Base-by-base conservation (phyloP, 2,329 filamentous ascomycete species). In the Ophidiomyces ophidiicola region DNA sequence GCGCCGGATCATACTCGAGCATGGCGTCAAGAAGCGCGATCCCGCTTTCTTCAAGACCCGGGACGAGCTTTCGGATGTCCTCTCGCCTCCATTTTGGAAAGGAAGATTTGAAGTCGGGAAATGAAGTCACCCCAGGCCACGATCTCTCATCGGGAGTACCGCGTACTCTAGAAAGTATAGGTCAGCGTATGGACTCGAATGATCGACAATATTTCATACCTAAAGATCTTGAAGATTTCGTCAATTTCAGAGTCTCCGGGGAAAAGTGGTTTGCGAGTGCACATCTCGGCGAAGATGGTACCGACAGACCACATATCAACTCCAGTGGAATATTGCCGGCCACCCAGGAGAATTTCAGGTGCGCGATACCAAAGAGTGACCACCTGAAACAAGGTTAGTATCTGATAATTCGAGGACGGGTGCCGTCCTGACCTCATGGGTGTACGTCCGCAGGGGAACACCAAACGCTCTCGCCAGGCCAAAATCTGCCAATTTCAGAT, bases 401-500 rank as follows among this genome's bases (percentile, higher is more conserved):
- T 25, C 5, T 20, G n/a, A 7, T 4, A 17, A 21, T 30, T 14
- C 6, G 28, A 31, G 23, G n/a, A 14, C 5, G 8, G 10, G 20
- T 5, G 12, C 31, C 20, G 23, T 18, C 43, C 52, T 32, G 61
- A 76, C 74, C 68, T 94, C 86, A 63, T 94, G 86, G 35, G 87
- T 93, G 62, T 93, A 94, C 37, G 86, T 94, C 52, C 86, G 74
- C 52, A 94, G 68, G 3, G 86, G 86, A 11, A 94, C 86, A 61
- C 86, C 86, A 56, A 94, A 94, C 4, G 87, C 87, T 53, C 90
- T 75, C 10, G 90, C 90, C 11, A 98, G 74, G 48, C 90, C 90
- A 63, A 98, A 98, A 60, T 98, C 90, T 54, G 90, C 90, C 53
- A 98, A 93, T 67, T 98, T 98, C 52, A 98, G 90, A 62, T 93